Conservation (phyloP, 2,329 filamentous ascomycete genomes). For the Huntiella bhutanensis region DNA sequence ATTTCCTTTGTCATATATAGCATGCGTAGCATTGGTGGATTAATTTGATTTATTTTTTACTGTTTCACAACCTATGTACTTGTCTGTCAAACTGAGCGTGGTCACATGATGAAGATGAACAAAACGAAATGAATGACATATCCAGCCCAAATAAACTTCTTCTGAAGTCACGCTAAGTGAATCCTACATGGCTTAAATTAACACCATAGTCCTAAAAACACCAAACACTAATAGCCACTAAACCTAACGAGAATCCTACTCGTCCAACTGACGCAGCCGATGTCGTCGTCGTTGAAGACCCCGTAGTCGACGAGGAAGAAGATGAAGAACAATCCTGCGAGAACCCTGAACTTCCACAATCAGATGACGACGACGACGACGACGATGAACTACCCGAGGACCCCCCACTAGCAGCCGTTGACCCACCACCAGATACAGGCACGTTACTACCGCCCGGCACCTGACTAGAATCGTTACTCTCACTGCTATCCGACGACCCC, state of each 20-base stretch:
- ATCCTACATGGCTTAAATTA: not conserved
- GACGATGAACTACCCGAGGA: slow-evolving; percentile 5
- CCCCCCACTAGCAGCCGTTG: not conserved
- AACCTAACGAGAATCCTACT: not conserved
- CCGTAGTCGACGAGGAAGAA: not conserved
- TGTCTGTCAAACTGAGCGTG: not conserved
- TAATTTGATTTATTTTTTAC: not conserved
- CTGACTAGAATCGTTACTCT: slow-evolving; percentile 10
- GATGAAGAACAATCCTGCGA: slow-evolving; percentile 10
- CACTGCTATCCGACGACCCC: slow-evolving; percentile 15
- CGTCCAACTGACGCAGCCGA: not conserved
- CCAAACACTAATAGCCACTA: not conserved
- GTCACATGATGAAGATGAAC: not conserved
- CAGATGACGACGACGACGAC: slow-evolving; percentile 3
- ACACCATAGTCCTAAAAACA: not conserved
- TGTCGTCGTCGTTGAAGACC: not conserved
- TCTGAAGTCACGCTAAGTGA: not conserved
- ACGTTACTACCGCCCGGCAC: slow-evolving; percentile 12
- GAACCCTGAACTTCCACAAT: slow-evolving; percentile 9
- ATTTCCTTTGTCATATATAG: slow-evolving; percentile 7
- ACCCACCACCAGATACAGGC: not conserved
- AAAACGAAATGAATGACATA: not conserved
- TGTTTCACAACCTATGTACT: not conserved
- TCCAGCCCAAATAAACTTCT: not conserved
- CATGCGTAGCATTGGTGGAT: not conserved